Base-by-base conservation (phyloP, 768 basidiomycete genomes). In the Pulveroboletus sp. region DNA sequence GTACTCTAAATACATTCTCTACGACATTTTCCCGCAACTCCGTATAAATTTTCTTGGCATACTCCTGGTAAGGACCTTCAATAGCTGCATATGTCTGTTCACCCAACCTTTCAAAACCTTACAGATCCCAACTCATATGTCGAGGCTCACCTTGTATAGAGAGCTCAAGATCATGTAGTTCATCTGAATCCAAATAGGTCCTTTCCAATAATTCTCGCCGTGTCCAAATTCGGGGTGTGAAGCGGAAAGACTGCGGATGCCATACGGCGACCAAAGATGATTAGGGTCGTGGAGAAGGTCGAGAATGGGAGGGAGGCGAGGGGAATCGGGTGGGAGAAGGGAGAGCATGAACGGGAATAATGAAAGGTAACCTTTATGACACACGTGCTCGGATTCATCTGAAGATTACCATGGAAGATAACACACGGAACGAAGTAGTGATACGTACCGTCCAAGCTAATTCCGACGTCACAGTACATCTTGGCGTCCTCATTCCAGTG, bases 141-240 rank as follows among this genome's bases (percentile, higher is more conserved):
- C 19, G 11, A 16, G 3, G 8, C 71, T 47, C 24, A 89, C 91
- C 68, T 85, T 87, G 63, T 91, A 75, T 49, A 98, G 69, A 12
- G 92, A 80, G 23, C 81, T 76, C 44, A 98, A 73, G 14, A 86
- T 83, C 53, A 98, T 77, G 63, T 93, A 98, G 69, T 98, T 97
- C 88, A 98, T 94, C 67, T 92, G 94, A 31, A 96, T 79, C 94
- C 94, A 97, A 42, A 98, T 87, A 3, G 94, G 90, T 1, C 95
- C 93, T 60, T 86, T 86, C 94, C 94, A 98, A 68, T 98, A 98
- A 71, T 98, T 90, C 69, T 98, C 94, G 40, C 87, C 95, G 58
- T 81, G 72, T 13, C 93, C 94, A 59, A 93, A 97, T 42, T 89
- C 80, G n/a, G 86, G 82, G 63, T 97, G 92, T 17, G 83, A 81